Base-by-base conservation (phyloP, 345 rosid species). In the Noccaea bulbosa region DNA sequence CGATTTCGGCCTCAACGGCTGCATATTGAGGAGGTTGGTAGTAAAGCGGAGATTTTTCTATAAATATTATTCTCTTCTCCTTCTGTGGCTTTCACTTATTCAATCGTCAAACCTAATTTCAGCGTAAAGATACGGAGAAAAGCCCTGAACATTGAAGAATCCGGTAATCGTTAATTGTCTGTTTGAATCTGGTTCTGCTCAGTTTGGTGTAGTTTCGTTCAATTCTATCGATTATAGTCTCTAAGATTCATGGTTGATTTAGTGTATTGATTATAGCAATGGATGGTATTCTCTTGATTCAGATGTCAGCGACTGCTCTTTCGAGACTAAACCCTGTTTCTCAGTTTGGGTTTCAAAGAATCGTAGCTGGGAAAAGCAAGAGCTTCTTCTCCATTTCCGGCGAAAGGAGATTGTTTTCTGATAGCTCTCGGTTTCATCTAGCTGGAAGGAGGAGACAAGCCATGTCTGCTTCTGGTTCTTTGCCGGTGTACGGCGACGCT, bases 391-490 rank as follows among this genome's bases (percentile, higher is more conserved):
- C 62, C 51, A 35, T 33, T 3, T 24, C 52, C 11, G 62, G 53
- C 8, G 79, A 44, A 53, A 65, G 62, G 49, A 78, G 72, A 5
- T 39, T 77, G 6, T 63, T 78, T 37, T 35, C 78, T 39, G 63
- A 73, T 67, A 34, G 65, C 22, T 22, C 68, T 17, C 62, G 62
- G 45, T 74, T 77, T 53, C 58, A 35, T 41, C 55, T 33, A 63
- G 54, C 77, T 16, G 49, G 57, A 57, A 77, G 81, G 62, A 77
- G 82, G 62, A 70, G 50, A 76, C 24, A 39, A 43, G 14, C 83
- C 9, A 86, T 93, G 96, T 86, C 90, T 45, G 85, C 85, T 62
- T 83, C 92, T 69, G 80, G 93, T 70, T 85, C 97, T 30, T 79
- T 84, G 52, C 83, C 91, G 52, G 77, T 87, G 33, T 79, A 78